phyloP scores from a whole-genome alignment of 768 basidiomycete species.

The Mycena capillaripes region DNA sequence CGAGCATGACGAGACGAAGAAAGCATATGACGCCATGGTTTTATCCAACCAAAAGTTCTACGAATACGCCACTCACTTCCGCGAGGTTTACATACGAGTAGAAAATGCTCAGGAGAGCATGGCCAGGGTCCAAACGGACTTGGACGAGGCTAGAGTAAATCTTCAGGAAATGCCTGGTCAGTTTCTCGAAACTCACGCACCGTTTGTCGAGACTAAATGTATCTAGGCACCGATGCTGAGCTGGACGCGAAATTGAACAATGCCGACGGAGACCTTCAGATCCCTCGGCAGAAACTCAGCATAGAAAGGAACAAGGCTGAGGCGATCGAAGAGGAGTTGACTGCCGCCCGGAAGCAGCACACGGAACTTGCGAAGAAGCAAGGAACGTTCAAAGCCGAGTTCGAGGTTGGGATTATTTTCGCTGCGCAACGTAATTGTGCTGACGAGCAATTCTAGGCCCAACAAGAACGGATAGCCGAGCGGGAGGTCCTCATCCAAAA shows the following conservation, averaged over 20 bases:
- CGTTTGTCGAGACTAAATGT: constrained; percentile 4
- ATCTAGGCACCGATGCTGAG: constrained; percentile 81
- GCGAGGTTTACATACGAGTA: constrained; percentile 84
- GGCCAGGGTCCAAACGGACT: constrained; percentile 70
- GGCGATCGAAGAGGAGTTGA: constrained; percentile 74
- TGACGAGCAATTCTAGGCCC: constrained; percentile 62
- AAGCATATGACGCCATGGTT: constrained; percentile 73
- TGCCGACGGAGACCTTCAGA: constrained; percentile 69
- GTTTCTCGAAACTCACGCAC: constrained; percentile 32
- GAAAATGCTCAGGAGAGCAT: constrained; percentile 75
- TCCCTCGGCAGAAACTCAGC: constrained; percentile 63
- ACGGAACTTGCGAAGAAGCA: constrained; percentile 70
- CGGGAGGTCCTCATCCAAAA: constrained; percentile 83
- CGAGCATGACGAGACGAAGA: constrained; percentile 80
- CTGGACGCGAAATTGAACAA: constrained; percentile 69
- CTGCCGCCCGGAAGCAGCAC: constrained; percentile 63
- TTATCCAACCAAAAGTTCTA: constrained; percentile 84
- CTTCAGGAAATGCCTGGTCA: constrained; percentile 77
- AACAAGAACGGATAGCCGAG: constrained; percentile 75
- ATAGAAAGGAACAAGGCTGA: constrained; percentile 66
- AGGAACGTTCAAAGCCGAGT: constrained; percentile 80
- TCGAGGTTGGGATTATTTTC: constrained; percentile 63
- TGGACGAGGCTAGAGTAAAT: constrained; percentile 72
- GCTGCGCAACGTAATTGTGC: not conserved
- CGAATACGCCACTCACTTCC: constrained; percentile 86